phyloP scores from a whole-genome alignment of 176 grass and related monocot species.

The Melocanna baccifera region DNA sequence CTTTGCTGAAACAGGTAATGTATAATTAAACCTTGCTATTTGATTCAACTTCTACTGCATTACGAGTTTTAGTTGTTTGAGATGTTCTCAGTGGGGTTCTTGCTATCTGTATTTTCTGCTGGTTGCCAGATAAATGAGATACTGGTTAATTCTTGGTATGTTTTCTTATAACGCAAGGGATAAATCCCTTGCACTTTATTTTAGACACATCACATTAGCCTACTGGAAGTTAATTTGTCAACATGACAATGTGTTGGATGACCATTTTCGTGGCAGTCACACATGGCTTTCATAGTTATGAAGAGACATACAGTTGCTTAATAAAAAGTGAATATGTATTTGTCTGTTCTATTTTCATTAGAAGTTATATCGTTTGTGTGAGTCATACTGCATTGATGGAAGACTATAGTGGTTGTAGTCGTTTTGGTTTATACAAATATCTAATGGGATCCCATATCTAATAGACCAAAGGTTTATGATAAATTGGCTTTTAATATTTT shows the following conservation, averaged over 20 bases:
- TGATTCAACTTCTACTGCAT: slow-evolving; percentile 15
- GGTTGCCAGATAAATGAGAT: slow-evolving; percentile 7
- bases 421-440: slow-evolving; percentile 14
- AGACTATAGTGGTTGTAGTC: not conserved
- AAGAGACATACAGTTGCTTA: not conserved
- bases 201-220: not conserved
- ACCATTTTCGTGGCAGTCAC: not conserved
- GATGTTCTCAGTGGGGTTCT: not conserved
- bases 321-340: slow-evolving; percentile 11
- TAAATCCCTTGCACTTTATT: slow-evolving; percentile 21
- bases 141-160: not conserved
- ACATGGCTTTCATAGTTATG: too few relatives aligned
- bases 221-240: slow-evolving; percentile 6
- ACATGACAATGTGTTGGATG: not conserved
- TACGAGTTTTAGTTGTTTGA: slow-evolving; percentile 25
- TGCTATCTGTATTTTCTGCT: slow-evolving; percentile 3
- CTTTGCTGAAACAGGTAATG: slow-evolving; percentile 33
- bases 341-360: not conserved
- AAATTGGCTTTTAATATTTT: slow-evolving; percentile 19
- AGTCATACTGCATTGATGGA: not conserved
- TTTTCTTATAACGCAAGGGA: slow-evolving; percentile 24
- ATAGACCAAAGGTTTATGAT: slow-evolving; percentile 5
- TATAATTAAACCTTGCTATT: slow-evolving; percentile 6
- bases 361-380: not conserved
- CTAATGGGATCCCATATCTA: slow-evolving; percentile 23